A percentile compares a stretch with the other conserved stretches of the same genome.
phyloP scores from a whole-genome alignment of 306 rosid genomes.

The Sicyos edulis region DNA sequence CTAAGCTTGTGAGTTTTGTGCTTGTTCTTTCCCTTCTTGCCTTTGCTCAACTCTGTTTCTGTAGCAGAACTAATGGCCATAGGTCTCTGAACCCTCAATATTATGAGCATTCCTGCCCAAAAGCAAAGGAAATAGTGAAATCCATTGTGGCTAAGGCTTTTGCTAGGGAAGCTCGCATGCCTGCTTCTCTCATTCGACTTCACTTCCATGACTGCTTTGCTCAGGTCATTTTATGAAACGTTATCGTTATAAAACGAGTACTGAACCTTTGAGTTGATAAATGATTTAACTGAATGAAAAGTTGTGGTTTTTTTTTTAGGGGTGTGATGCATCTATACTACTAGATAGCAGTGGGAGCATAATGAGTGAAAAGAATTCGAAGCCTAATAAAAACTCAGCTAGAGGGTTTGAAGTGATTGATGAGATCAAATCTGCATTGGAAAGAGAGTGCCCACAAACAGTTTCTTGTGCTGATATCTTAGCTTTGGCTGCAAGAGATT shows the following conservation, averaged over 20 bases:
- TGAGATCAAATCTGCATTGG: constrained; percentile 65
- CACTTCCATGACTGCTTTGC: constrained; percentile 95
- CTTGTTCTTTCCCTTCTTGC: constrained; percentile 52
- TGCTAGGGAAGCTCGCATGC: constrained; percentile 56
- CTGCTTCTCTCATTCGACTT: constrained; percentile 80
- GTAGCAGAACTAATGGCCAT: constrained; percentile 30
- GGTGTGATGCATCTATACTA: constrained; percentile 81
- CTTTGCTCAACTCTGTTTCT: constrained; percentile 47
- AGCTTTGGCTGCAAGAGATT: constrained; percentile 83
- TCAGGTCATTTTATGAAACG: constrained; percentile 35
- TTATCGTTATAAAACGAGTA: too few relatives aligned
- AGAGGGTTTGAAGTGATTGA: constrained; percentile 76
- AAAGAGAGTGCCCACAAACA: constrained; percentile 61
- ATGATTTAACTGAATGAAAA: too few relatives aligned
- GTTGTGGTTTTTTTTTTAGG: constrained; percentile 37
- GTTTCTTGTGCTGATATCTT: constrained; percentile 91
- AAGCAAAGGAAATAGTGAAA: constrained; percentile 57
- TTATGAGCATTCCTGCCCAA: constrained; percentile 66
- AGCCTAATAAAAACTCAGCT: constrained; percentile 70
- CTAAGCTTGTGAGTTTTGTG: constrained; percentile 27
- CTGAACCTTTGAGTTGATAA: too few relatives aligned
- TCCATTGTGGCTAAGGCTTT: constrained; percentile 60
- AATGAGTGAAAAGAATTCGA: constrained; percentile 61
- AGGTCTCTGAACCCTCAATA: constrained; percentile 58
- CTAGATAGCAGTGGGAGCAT: constrained; percentile 57